A percentile compares a stretch with the other conserved stretches of the same genome.
Evolutionary conservation across 2,329 filamentous ascomycete species (phyloP).

Genomic region (Chaetomiaceae sp.): DNA sequence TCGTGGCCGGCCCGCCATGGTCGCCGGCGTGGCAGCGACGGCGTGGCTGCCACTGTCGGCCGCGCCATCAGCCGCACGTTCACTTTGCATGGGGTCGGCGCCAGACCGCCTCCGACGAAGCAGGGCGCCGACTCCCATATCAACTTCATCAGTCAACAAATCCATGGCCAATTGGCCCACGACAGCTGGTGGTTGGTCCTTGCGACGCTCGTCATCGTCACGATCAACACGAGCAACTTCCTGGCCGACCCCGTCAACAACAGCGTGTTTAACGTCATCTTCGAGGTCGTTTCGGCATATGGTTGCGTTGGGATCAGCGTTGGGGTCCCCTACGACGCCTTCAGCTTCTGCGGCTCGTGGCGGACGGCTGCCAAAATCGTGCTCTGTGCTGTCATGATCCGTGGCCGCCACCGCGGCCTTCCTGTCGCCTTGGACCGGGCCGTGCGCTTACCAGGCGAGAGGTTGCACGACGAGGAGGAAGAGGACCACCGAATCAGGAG

Average conservation of each 20-base stretch:
- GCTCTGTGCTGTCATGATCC: slow-evolving; percentile 50
- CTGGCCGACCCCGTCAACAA: slow-evolving; percentile 45
- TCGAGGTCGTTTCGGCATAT: slow-evolving; percentile 52
- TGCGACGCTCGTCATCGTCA: slow-evolving; percentile 53
- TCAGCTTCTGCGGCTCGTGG: slow-evolving; percentile 51
- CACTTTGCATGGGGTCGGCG: slow-evolving; percentile 41
- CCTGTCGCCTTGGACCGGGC: slow-evolving; percentile 52
- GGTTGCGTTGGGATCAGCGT: slow-evolving; percentile 54
- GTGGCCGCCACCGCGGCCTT: slow-evolving; percentile 48
- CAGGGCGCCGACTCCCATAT: slow-evolving; percentile 35
- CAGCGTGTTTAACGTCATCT: slow-evolving; percentile 53
- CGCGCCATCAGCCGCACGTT: slow-evolving; percentile 33
- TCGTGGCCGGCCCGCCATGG: neutral
- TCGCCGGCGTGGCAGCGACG: slow-evolving; percentile 9
- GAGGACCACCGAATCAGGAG: slow-evolving; percentile 36
- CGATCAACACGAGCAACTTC: slow-evolving; percentile 52
- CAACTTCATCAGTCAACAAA: slow-evolving; percentile 48
- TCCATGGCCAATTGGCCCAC: slow-evolving; percentile 55
- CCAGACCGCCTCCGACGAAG: slow-evolving; percentile 19
- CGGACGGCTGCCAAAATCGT: slow-evolving; percentile 50
- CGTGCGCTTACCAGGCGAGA: slow-evolving; percentile 35
- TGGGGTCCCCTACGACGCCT: slow-evolving; percentile 45
- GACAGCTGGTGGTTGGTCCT: slow-evolving; percentile 60
- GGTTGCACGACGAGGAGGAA: slow-evolving; percentile 35
- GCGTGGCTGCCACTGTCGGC: neutral